phyloP scores from a whole-genome alignment of 805 yeast genomes.

The Myxozyma vanderwaltii region DNA sequence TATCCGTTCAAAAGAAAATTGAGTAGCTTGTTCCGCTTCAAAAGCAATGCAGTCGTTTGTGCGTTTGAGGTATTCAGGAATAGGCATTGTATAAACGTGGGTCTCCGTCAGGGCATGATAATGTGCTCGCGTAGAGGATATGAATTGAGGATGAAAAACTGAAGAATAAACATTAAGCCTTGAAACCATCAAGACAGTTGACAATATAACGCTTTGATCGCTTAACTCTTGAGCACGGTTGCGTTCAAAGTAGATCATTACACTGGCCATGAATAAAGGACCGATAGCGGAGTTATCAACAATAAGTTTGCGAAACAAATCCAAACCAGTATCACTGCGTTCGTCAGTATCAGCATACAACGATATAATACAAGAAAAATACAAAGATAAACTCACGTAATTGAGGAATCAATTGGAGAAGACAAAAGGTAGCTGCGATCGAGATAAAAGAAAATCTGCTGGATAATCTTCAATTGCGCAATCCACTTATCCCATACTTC shows the following conservation, averaged over 20 bases:
- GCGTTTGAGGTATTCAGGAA: constrained; percentile 22
- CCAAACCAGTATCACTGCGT: constrained; percentile 26
- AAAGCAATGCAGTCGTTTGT: constrained; percentile 7
- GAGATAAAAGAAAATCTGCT: constrained; percentile 39
- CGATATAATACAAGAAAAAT: neutral
- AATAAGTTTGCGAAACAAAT: constrained; percentile 20
- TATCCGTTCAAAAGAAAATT: constrained; percentile 12
- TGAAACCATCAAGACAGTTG: constrained; percentile 20
- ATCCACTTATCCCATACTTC: constrained; percentile 31
- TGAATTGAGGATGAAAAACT: constrained; percentile 20
- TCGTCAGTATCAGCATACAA: neutral
- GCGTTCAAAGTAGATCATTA: constrained; percentile 10
- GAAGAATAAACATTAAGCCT: constrained; percentile 19
- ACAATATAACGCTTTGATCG: neutral
- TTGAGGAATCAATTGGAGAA: constrained; percentile 8
- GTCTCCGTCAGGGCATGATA: constrained; percentile 16
- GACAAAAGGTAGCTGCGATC: constrained; percentile 39
- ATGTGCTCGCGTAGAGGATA: constrained; percentile 18
- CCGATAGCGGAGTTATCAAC: constrained; percentile 6
- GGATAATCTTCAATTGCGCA: constrained; percentile 32
- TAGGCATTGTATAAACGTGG: constrained; percentile 5
- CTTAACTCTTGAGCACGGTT: constrained; percentile 13
- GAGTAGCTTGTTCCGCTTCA: constrained; percentile 22
- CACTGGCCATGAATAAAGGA: constrained; percentile 13
- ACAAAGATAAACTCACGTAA: neutral